These are phyloP conservation scores for Acacia crassicarpa DNA, from an alignment of 306 rosid genomes.

Conservation along the genomic window DNA sequence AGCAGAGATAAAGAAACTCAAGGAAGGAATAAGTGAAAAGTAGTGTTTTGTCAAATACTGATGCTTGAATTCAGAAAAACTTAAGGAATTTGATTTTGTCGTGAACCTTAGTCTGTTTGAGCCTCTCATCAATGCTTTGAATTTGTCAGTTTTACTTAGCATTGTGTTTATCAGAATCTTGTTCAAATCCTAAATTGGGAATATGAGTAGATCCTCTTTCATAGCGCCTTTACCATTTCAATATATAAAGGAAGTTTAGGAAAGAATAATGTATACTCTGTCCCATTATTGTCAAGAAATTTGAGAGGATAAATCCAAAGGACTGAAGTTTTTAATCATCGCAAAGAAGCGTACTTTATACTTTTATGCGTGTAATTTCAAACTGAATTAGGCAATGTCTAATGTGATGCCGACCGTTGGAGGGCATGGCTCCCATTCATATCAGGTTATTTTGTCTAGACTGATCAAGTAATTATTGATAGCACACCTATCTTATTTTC, in stretches of 20 bases:
- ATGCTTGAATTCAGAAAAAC: neutral
- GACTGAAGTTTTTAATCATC: neutral
- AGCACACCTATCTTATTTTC: neutral
- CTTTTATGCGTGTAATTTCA: neutral
- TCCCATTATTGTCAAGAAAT: neutral
- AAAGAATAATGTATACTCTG: neutral
- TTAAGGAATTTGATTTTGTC: neutral
- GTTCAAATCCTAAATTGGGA: neutral
- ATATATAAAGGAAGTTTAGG: neutral
- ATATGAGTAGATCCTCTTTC: neutral
- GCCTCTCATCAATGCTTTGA: neutral
- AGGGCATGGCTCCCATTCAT: too few species aligned
- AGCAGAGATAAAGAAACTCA: neutral
- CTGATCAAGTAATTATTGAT: neutral
- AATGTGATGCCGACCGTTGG: neutral
- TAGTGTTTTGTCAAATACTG: neutral
- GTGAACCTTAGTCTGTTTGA: neutral
- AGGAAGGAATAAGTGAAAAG: neutral
- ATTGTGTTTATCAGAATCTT: neutral
- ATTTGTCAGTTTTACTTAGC: neutral
- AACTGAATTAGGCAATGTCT: neutral
- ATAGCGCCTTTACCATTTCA: neutral
- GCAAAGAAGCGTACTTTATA: neutral
- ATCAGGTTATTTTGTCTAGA: neutral
- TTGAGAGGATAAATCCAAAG: neutral